A percentile compares a stretch with the other conserved stretches of the same genome.
phyloP scores from a whole-genome alignment of 257 asterid genomes.

The Nicotiana sylvestris region DNA sequence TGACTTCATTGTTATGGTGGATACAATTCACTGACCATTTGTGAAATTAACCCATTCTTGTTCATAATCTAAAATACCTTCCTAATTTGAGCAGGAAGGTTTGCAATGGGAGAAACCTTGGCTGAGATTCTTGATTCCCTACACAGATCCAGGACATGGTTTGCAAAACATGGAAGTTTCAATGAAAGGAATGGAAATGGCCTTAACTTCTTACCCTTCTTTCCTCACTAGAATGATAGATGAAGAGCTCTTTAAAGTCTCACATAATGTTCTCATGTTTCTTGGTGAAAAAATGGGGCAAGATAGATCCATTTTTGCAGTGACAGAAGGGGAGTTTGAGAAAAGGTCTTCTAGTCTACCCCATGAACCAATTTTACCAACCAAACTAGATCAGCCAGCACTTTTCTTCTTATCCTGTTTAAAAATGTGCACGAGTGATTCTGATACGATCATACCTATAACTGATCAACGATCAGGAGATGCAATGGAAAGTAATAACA shows the following conservation, averaged over 20 bases:
- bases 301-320: conserved; percentile 21
- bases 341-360: conserved; percentile 21
- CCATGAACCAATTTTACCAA: conserved; percentile 13
- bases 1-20: background rate
- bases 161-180: conserved; percentile 40
- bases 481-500: background rate
- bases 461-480: background rate
- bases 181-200: conserved; percentile 58
- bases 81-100: conserved; percentile 40
- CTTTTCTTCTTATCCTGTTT: conserved; percentile 55
- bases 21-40: background rate
- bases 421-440: conserved; percentile 25
- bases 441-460: background rate
- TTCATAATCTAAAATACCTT: background rate
- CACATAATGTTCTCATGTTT: conserved; percentile 19
- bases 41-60: background rate
- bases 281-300: conserved; percentile 39
- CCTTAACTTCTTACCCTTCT: conserved; percentile 29
- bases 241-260: conserved; percentile 23
- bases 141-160: conserved; percentile 25
- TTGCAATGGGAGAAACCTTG: conserved; percentile 64
- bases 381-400: conserved; percentile 27
- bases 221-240: conserved; percentile 23
- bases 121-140: conserved; percentile 22
- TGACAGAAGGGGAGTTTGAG: conserved; percentile 2